phyloP scores from a whole-genome alignment of 352 stramenopile species.

The Aphanomyces cochlioides region DNA sequence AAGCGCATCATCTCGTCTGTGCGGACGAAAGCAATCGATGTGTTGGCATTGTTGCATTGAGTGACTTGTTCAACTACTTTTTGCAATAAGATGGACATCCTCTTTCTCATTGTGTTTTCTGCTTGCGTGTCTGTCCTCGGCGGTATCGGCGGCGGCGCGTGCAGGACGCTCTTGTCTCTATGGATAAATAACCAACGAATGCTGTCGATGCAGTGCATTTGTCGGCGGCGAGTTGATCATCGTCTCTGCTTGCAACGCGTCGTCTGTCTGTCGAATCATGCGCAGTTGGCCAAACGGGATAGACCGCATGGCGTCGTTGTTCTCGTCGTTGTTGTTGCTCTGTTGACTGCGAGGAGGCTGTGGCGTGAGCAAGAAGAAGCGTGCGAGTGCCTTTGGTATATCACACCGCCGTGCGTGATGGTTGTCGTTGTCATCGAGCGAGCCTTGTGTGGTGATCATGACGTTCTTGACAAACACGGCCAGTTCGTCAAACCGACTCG shows the following conservation, averaged over 20 bases:
- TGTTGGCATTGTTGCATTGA: slow-evolving; percentile 81
- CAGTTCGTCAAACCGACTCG: slow-evolving; percentile 11
- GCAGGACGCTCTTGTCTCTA: not conserved
- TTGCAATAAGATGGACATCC: slow-evolving; percentile 50
- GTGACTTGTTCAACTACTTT: slow-evolving; percentile 91
- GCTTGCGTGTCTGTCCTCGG: too few species aligned
- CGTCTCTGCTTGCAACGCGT: not conserved
- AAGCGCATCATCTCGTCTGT: slow-evolving; percentile 82
- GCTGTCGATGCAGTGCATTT: slow-evolving; percentile 15
- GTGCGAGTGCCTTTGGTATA: not conserved
- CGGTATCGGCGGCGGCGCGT: too few species aligned
- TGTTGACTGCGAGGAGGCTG: not conserved
- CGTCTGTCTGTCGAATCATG: slow-evolving; percentile 5
- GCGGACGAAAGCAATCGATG: slow-evolving; percentile 80
- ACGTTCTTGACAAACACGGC: slow-evolving; percentile 1
- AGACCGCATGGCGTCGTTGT: not conserved
- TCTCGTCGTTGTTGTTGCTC: not conserved
- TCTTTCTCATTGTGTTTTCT: too few species aligned
- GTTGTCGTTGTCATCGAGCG: not conserved
- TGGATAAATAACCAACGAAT: slow-evolving; percentile 22
- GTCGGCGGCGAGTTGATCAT: slow-evolving; percentile 10
- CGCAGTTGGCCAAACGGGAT: not conserved
- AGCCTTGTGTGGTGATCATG: slow-evolving; percentile 17
- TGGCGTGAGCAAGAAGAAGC: slow-evolving; percentile 1
- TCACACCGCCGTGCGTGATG: not conserved